Evolutionary conservation across 257 asterid species (phyloP).

Genomic region (Scutellaria baicalensis): DNA sequence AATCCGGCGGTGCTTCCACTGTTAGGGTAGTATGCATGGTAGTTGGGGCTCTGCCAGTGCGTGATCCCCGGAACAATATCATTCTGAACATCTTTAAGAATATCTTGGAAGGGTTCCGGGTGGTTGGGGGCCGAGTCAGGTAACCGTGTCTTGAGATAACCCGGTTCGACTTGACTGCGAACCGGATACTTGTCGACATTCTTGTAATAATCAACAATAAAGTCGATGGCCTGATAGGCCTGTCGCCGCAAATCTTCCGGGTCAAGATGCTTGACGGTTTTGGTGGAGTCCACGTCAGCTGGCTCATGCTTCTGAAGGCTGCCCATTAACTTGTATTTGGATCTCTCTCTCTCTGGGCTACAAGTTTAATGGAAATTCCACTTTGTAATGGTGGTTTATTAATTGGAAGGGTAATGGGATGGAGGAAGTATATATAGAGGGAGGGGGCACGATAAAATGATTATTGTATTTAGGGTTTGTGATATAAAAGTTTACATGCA

Average conservation of each 20-base stretch:
- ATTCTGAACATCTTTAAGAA: conserved; percentile 45
- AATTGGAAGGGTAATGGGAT: too few relatives aligned
- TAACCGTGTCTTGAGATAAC: conserved; percentile 43
- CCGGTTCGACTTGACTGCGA: conserved; percentile 70
- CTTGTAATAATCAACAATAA: conserved; percentile 65
- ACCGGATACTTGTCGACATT: conserved; percentile 65
- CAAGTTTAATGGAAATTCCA: too few relatives aligned
- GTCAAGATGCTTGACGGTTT: conserved; percentile 50
- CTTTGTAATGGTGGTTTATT: too few relatives aligned
- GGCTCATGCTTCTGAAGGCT: conserved; percentile 29
- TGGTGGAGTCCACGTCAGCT: conserved; percentile 21
- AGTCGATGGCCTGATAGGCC: conserved; percentile 57
- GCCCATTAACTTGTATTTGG: too few relatives aligned
- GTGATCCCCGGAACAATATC: conserved; percentile 73
- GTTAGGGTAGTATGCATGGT: conserved; percentile 62
- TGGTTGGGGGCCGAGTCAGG: conserved; percentile 56
- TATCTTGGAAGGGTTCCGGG: conserved; percentile 52
- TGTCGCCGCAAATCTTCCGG: conserved; percentile 61
- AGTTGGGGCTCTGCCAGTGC: conserved; percentile 80
- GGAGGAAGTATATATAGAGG: too few relatives aligned
- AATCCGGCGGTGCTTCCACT: conserved; percentile 71
- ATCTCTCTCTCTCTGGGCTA: too few relatives aligned
- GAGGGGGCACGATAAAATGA: too few relatives aligned
- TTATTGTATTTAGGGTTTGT: too few relatives aligned
- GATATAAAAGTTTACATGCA: too few relatives aligned